phyloP scores from a whole-genome alignment of 2,329 filamentous ascomycete species.

The Macrophomina tecta region DNA sequence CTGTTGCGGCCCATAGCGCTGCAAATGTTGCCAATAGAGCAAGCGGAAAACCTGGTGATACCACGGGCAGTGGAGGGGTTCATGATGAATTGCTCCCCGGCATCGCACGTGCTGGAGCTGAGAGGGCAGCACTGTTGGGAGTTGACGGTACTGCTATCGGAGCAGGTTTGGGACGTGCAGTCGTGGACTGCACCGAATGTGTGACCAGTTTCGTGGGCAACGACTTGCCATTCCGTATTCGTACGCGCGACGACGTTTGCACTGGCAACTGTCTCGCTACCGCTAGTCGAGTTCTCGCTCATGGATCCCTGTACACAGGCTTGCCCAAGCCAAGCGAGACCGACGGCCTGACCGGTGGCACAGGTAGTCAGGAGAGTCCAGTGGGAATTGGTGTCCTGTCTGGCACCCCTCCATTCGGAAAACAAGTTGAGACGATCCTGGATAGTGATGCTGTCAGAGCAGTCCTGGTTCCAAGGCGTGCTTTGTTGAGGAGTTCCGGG shows the following conservation, averaged over 20 bases:
- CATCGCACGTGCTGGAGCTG: slow-evolving; percentile 67
- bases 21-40: slow-evolving; percentile 92
- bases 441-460: slow-evolving; percentile 67
- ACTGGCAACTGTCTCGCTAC: slow-evolving; percentile 74
- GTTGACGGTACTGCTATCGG: slow-evolving; percentile 63
- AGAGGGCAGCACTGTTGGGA: slow-evolving; percentile 83
- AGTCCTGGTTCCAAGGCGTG: slow-evolving; percentile 84
- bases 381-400: slow-evolving; percentile 82
- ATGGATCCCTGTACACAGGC: slow-evolving; percentile 68
- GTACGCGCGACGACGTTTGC: slow-evolving; percentile 90
- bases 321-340: slow-evolving; percentile 91
- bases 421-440: slow-evolving; percentile 83
- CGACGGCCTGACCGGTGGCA: slow-evolving; percentile 82
- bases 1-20: slow-evolving; percentile 78
- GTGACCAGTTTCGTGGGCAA: slow-evolving; percentile 92
- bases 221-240: slow-evolving; percentile 88
- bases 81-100: slow-evolving; percentile 86
- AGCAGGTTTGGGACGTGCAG: slow-evolving; percentile 74
- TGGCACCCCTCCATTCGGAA: slow-evolving; percentile 82
- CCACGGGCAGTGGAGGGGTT: slow-evolving; percentile 81
- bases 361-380: slow-evolving; percentile 90
- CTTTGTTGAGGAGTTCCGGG: slow-evolving; percentile 70
- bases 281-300: slow-evolving; percentile 48
- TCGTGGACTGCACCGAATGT: slow-evolving; percentile 97
- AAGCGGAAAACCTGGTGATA: slow-evolving; percentile 83